A percentile compares a stretch with the other conserved stretches of the same genome.
Conservation (phyloP, 73 alveolate species). For the Urostyla sp. region DNA sequence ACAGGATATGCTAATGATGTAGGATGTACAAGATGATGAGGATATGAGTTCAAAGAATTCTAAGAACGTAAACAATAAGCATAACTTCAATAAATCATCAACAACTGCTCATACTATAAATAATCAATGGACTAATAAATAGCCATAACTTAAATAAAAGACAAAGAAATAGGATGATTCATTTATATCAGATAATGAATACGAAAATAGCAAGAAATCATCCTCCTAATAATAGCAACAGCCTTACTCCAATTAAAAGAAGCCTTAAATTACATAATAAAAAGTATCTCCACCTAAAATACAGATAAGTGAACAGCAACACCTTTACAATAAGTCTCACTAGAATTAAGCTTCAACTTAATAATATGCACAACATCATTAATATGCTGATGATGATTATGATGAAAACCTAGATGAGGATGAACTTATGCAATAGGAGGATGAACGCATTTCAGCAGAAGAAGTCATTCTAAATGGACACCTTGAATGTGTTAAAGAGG, state of each 20-base stretch:
- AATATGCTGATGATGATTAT: not conserved
- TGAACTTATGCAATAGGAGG: conserved; percentile 37
- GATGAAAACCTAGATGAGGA: conserved; percentile 36
- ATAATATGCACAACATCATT: not conserved
- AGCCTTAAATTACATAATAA: too few relatives aligned
- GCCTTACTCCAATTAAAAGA: too few relatives aligned
- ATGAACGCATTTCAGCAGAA: conserved; percentile 54
- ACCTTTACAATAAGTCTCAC: too few relatives aligned
- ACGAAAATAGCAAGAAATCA: not conserved
- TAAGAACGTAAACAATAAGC: not conserved
- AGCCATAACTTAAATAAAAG: conserved; percentile 2
- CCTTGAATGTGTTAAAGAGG: conserved; percentile 94
- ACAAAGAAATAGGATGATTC: conserved; percentile 6
- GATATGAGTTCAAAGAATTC: not conserved
- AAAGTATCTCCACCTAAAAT: too few relatives aligned
- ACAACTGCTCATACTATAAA: not conserved
- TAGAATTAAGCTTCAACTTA: too few relatives aligned
- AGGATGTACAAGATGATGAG: not conserved
- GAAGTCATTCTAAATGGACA: conserved; percentile 91
- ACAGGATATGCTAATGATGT: too few relatives aligned
- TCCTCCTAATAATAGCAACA: conserved; percentile 15
- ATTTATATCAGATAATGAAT: conserved; percentile 2
- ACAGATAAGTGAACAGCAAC: too few relatives aligned
- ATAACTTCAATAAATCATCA: not conserved
- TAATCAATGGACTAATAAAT: too few relatives aligned